Base-by-base conservation (phyloP, 352 stramenopile species). In the Pythium chondricola region DNA sequence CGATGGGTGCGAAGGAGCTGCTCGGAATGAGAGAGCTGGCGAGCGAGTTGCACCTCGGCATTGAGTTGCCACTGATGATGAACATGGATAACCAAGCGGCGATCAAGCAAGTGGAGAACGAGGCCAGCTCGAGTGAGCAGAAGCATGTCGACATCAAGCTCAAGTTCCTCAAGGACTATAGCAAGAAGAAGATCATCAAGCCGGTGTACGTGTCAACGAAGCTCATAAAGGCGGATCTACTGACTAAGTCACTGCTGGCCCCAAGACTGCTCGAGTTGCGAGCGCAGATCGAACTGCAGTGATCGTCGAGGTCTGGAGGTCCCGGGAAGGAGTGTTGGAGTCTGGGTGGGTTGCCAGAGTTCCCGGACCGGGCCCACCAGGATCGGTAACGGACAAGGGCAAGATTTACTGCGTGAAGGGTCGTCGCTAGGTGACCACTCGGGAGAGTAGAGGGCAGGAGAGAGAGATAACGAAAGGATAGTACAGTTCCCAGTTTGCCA, bases 121-220 rank as follows among this genome's bases (percentile, higher is more conserved):
- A 61, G 39, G 37, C 41, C 21, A 51, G 11, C 8, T 51, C 39
- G 21, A 43, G 25, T 3, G 1, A 14, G 13, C 4, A 4, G 4
- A 61, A 61, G 53, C 53, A 61, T 30, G 43, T 61, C 10, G 46
- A 61, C 20, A 22, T 61, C 3, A 36, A 40, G 38, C 20, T 56
- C 11, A 61, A 61, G 43, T 49, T 60, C 35, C 2, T 60, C 4
- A 14, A 26, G 2, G 52, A 60, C 36, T 38, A 36, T 3, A 30
- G 6, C 14, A 9, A 16, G 9, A 49, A 38, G 31, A n/a, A n/a
- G 4, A 33, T 61, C 4, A 21, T 61, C 2, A 43, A 39, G 45
- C 45, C 46, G 4, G 13, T 6, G 26, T 57, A 58, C 42, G 40
- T 54, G 3, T 16, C 1, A 8, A 53, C 47, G 6, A 42, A 58